Percentiles rank a stretch among this genome's conserved stretches.
phyloP scores from a whole-genome alignment of 2,329 filamentous ascomycete species.

The Aspergillus costaricaensis region DNA sequence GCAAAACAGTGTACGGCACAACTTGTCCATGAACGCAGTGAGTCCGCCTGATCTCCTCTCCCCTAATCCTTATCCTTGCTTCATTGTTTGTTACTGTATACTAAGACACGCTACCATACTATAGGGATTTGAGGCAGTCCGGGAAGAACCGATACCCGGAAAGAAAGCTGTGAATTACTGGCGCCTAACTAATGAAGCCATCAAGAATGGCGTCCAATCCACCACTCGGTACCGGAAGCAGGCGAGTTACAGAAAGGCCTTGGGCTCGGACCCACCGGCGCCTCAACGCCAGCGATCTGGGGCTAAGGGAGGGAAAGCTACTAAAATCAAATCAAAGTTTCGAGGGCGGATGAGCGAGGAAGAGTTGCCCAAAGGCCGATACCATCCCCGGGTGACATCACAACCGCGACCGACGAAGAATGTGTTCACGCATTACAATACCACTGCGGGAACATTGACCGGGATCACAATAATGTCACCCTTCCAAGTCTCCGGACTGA shows the following conservation, averaged over 20 bases:
- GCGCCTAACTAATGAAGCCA: slow-evolving; percentile 71
- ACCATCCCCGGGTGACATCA: slow-evolving; percentile 17
- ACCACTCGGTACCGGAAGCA: slow-evolving; percentile 76
- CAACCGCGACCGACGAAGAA: slow-evolving; percentile 19
- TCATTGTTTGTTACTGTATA: not conserved
- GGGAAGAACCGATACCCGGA: slow-evolving; percentile 49
- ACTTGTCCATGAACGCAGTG: slow-evolving; percentile 93
- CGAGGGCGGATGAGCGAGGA: slow-evolving; percentile 29
- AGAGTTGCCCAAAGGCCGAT: slow-evolving; percentile 26
- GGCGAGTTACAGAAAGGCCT: slow-evolving; percentile 41
- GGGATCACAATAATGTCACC: slow-evolving; percentile 13
- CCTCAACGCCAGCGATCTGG: slow-evolving; percentile 45
- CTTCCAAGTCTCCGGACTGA: slow-evolving; percentile 16
- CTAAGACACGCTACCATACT: not conserved
- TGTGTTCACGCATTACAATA: slow-evolving; percentile 14
- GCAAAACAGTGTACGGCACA: slow-evolving; percentile 95
- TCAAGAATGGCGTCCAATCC: slow-evolving; percentile 71
- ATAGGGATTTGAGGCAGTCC: slow-evolving; percentile 55
- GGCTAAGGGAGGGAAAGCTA: slow-evolving; percentile 44
- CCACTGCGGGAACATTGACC: slow-evolving; percentile 7
- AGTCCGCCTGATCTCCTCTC: slow-evolving; percentile 36
- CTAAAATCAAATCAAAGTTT: slow-evolving; percentile 37
- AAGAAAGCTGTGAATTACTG: slow-evolving; percentile 71
- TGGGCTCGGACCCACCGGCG: slow-evolving; percentile 39
- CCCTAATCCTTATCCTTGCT: slow-evolving; percentile 2